phyloP scores from a whole-genome alignment of 2,329 filamentous ascomycete species.

The Onygenales sp. region DNA sequence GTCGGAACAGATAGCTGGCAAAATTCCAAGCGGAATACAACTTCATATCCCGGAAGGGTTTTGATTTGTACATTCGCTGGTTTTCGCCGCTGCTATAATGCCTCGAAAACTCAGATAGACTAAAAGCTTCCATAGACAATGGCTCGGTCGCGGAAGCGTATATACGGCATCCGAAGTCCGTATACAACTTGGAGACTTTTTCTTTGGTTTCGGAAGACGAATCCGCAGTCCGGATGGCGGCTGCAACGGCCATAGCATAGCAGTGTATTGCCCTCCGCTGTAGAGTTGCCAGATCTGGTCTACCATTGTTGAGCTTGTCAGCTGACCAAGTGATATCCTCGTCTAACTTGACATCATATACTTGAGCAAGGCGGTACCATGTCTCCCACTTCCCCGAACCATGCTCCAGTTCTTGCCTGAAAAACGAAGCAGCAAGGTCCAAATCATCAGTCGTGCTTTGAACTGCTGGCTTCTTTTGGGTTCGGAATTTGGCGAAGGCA shows the following conservation, averaged over 20 bases:
- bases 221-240: constrained; percentile 49
- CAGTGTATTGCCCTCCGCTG: constrained; percentile 79
- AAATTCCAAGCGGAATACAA: constrained; percentile 56
- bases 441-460: constrained; percentile 63
- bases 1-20: constrained; percentile 50
- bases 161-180: constrained; percentile 58
- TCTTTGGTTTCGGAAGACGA: constrained; percentile 42
- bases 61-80: constrained; percentile 47
- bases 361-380: constrained; percentile 81
- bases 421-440: constrained; percentile 68
- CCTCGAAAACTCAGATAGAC: constrained; percentile 50
- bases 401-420: constrained; percentile 74
- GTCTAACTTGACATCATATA: constrained; percentile 78
- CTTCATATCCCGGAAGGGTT: constrained; percentile 49
- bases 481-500: constrained; percentile 74
- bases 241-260: constrained; percentile 59
- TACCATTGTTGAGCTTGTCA: constrained; percentile 82
- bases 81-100: constrained; percentile 48
- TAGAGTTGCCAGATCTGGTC: constrained; percentile 61
- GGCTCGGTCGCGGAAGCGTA: constrained; percentile 61
- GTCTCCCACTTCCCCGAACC: constrained; percentile 77
- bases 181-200: constrained; percentile 56
- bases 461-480: constrained; percentile 66
- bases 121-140: constrained; percentile 58
- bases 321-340: constrained; percentile 82